phyloP scores from a whole-genome alignment of 495 filamentous ascomycete species.

The Lasiosphaeria ovina region DNA sequence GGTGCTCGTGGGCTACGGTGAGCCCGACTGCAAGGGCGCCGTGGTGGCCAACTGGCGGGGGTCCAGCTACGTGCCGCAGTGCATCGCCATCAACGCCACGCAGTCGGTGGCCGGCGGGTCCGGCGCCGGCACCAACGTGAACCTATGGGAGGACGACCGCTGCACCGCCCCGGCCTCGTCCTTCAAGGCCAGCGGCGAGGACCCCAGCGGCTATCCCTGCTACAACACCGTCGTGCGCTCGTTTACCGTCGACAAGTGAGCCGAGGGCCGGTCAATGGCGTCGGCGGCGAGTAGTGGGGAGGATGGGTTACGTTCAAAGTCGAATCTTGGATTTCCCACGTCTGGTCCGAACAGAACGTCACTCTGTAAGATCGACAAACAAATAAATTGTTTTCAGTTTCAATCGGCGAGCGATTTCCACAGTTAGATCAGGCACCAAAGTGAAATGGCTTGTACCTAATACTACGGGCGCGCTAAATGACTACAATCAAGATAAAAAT shows the following conservation, averaged over 20 bases:
- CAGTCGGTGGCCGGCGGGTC: constrained; percentile 14
- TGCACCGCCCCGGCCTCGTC: constrained; percentile 6
- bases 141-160: constrained; percentile 13
- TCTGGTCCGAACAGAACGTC: no score
- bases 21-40: constrained; percentile 9
- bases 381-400: no score
- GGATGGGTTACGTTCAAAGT: no score
- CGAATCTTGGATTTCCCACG: no score
- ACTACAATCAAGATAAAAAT: no score
- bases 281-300: no score
- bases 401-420: no score
- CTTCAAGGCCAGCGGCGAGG: background rate
- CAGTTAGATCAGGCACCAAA: no score
- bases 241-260: constrained; percentile 1
- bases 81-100: constrained; percentile 10
- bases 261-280: no score
- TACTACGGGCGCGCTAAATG: no score
- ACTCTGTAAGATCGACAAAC: no score
- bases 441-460: no score
- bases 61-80: constrained; percentile 2
- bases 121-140: constrained; percentile 11
- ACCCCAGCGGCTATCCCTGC: constrained; percentile 15
- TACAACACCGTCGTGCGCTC: constrained; percentile 9
- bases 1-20: constrained; percentile 8
- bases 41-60: constrained; percentile 15